Base-by-base conservation (phyloP, 768 basidiomycete genomes). In the Lactarius hengduanensis region DNA sequence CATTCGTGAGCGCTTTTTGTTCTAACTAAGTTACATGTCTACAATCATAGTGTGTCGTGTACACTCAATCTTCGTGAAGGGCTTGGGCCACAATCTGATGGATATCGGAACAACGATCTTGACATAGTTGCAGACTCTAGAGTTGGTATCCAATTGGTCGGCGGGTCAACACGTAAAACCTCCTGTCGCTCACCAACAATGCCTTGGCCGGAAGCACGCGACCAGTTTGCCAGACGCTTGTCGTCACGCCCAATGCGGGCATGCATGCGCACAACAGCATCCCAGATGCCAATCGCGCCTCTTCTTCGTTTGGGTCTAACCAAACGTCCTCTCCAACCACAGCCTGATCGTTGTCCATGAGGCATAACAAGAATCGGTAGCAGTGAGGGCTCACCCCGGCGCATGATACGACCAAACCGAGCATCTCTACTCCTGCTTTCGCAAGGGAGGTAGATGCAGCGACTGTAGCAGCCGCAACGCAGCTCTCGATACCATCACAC, bases 381-480 rank as follows among this genome's bases (percentile, higher is more conserved):
- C 6, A 59, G 43, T 30, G 10, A 22, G 40, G 16, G 75, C 87
- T 69, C 71, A 94, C 94, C 38, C 89, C 88, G 34, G 91, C 84
- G 71, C 91, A 92, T 0, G 96, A 90, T 18, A 87, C 81, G 5
- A 96, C 95, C 16, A 99, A 80, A 3, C 94, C 97, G 47, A 88
- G 76, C 83, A 98, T 87, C 71, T 96, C 92, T 57, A 98, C 88
- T 2, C 96, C 94, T 16, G 96, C 96, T 74, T 96, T 88, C 10
- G 94, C 94, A 4, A 98, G 81, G 9, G 97, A 96, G 2, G 92
- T 86, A 71, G 91, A 93, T 1, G 94, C 92, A 20, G 96, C 96
- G 7, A 94, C 84, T 11, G 90, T 81, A 6, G 92, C 95, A 1
- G 94, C 85, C 6, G 93, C 86, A n/a, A 96, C 82, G 69, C 92